Evolutionary conservation across 495 filamentous ascomycete species (phyloP).

Genomic region (Pyrenula massariospora): DNA sequence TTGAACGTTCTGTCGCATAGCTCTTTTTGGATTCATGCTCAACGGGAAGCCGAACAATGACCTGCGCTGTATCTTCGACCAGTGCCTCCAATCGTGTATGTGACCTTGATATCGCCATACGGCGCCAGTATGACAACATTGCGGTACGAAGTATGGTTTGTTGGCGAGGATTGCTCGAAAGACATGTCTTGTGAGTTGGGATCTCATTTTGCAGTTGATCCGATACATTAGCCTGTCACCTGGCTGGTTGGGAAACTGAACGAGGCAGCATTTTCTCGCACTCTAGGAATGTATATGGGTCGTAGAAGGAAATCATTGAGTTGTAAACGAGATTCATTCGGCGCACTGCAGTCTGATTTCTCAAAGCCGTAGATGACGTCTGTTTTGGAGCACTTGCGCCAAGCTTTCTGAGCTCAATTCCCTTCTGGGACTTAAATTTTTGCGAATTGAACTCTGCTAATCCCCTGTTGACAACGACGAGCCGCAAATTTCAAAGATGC

Average conservation of each 20-base stretch:
- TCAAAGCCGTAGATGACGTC: background rate
- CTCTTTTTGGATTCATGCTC: background rate
- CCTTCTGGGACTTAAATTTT: background rate
- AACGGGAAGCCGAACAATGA: slow-evolving; percentile 1
- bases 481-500: background rate
- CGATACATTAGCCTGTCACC: slow-evolving; percentile 2
- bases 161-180: slow-evolving; percentile 59
- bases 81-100: slow-evolving; percentile 9
- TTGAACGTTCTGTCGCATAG: background rate
- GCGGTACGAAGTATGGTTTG: slow-evolving; percentile 41
- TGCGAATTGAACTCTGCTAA: too few species aligned
- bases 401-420: background rate
- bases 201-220: slow-evolving; percentile 79
- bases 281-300: too few species aligned
- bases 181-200: slow-evolving; percentile 65
- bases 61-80: slow-evolving; percentile 5
- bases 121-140: slow-evolving; percentile 22
- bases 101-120: slow-evolving; percentile 1
- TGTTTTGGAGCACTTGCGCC: background rate
- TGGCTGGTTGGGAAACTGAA: background rate
- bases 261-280: too few species aligned
- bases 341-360: too few species aligned
- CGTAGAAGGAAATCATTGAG: too few species aligned
- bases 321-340: too few species aligned
- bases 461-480: too few species aligned